Percentiles rank a stretch among this genome's conserved stretches.
phyloP scores from a whole-genome alignment of 2,329 filamentous ascomycete genomes.

The Colletotrichum sp. region DNA sequence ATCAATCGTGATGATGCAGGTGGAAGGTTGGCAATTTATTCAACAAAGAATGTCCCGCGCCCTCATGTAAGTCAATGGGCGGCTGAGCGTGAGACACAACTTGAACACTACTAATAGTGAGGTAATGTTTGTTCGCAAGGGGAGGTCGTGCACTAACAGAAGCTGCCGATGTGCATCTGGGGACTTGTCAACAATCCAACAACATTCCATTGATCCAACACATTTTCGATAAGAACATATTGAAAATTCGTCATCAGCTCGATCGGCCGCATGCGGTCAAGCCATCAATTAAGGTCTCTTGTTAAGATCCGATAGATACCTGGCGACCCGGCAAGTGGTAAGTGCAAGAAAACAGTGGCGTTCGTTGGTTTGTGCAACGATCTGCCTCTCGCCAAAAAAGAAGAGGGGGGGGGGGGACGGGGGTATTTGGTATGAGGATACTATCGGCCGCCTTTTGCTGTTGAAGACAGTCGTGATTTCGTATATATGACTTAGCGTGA shows the following conservation, averaged over 20 bases:
- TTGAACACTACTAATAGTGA: no score
- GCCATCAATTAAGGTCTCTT: neutral
- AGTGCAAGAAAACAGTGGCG: neutral
- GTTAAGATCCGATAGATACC: neutral
- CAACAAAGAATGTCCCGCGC: no score
- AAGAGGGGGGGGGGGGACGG: no score
- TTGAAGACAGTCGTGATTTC: neutral
- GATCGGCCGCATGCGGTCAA: neutral
- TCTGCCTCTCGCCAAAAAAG: neutral
- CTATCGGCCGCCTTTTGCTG: accelerated
- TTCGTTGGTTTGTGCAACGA: neutral
- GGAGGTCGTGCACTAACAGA: no score
- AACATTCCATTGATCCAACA: neutral
- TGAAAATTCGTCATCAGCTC: no score
- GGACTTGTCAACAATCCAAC: neutral
- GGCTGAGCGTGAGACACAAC: no score
- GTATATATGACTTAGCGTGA: neutral
- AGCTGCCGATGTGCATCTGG: no score
- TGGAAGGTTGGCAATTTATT: no score
- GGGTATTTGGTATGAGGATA: neutral
- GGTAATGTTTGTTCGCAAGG: no score
- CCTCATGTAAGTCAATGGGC: no score
- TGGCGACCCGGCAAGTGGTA: neutral
- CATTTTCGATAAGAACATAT: neutral
- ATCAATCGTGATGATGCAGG: no score